Evolutionary conservation across 2,329 filamentous ascomycete genomes (phyloP).

Genomic region (Aotearoamyces nothofagi): DNA sequence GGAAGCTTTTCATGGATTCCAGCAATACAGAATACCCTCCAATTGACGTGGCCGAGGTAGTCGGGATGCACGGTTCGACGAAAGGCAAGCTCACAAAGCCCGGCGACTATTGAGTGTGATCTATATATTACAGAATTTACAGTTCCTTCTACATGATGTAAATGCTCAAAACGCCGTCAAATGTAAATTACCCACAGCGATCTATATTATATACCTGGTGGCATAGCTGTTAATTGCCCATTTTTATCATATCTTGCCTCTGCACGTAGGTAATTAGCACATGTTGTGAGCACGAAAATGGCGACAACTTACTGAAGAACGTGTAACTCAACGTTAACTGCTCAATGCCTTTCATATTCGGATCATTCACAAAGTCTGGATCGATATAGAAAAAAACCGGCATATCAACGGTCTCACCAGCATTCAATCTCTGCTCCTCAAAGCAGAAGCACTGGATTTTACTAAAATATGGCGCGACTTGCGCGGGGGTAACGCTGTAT

Average conservation of each 20-base stretch:
- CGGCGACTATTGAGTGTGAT: background rate
- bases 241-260: conserved; percentile 77
- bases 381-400: conserved; percentile 99
- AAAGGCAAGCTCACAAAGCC: too few relatives aligned
- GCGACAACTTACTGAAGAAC: conserved; percentile 73
- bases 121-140: background rate
- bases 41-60: too few relatives aligned
- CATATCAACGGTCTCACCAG: conserved; percentile 97
- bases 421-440: conserved; percentile 86
- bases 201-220: conserved; percentile 5
- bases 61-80: too few relatives aligned
- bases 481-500: conserved; percentile 89
- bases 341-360: conserved; percentile 86
- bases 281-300: background rate
- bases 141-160: background rate
- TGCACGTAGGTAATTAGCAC: conserved; percentile 27
- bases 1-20: too few relatives aligned
- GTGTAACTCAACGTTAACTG: conserved; percentile 95
- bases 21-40: too few relatives aligned
- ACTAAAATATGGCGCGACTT: conserved; percentile 95
- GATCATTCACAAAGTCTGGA: conserved; percentile 81
- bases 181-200: conserved; percentile 2
- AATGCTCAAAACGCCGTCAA: conserved; percentile 11
- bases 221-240: conserved; percentile 37
- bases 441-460: conserved; percentile 99